Base-by-base conservation (phyloP, 257 asterid species). In the Solanum pennellii region DNA sequence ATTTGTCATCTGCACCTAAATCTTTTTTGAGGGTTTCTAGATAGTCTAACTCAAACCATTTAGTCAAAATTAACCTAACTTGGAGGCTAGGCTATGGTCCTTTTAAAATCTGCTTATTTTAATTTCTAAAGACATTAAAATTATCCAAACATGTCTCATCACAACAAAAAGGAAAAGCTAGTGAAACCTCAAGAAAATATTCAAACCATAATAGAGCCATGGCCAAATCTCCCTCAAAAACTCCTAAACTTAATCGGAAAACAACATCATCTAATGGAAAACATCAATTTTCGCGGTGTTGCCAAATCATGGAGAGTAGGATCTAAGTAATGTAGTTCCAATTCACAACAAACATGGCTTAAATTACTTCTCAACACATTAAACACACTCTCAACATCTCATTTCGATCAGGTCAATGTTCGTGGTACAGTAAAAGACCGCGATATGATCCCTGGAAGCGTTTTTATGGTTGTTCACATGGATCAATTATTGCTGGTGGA, bases 181-280 rank as follows among this genome's bases (percentile, higher is more conserved):
- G 23, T 52, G 23, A 52, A 52, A 44, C 39, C 60, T 44, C 62
- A 77, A 44, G 62, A 59, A 62, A 83, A 60, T 11, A 31, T 4
- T 20, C 39, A 16, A 60, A 25, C 4, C 47, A 20, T 12, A 35
- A 13, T 56, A 18, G 74, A 75, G 90, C 56, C 87, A 77, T 92
- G 92, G 94, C 92, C 93, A 60, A 85, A 90, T 89, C 89, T 91
- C 39, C 93, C 91, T 8, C 72, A 35, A 37, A 49, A 83, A 12
- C 86, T 83, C 33, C 41, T 60, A 74, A 83, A 60, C 62, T 52
- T 52, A 52, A 52, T 52, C 16, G 62, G 23, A 52, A 52, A 52
- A 52, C 89, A 91, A 65, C 60, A 84, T 8, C 69, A 12, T 52
- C 45, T 83, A n/a, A 42, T 91, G 87, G 79, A 72, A 35, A 89